Base-by-base conservation (phyloP, 2,329 filamentous ascomycete species). In the Hypoxylon sp. region DNA sequence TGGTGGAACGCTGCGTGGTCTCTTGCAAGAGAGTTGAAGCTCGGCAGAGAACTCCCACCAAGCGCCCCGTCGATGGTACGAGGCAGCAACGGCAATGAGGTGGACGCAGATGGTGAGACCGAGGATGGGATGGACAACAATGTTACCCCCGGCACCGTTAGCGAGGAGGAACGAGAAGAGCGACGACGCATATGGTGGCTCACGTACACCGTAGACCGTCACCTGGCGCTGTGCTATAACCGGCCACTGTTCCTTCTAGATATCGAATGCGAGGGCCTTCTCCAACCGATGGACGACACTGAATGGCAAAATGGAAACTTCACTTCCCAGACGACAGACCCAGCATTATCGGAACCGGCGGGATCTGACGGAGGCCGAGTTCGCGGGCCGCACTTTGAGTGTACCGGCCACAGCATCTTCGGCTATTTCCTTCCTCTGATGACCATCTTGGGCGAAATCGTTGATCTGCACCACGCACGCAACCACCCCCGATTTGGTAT, bases 1-100 rank as follows among this genome's bases (percentile, higher is more conserved):
- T 97, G 93, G 93, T 97, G 93, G 93, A 96, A 95, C 69, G 90
- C 91, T 1, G 93, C 93, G 3, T 97, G 92, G 92, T 92, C 92
- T 31, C 80, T 97, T 50, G 92, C 92, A 9, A 84, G 92, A 65
- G 92, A 97, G 74, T 79, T 97, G 52, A 94, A 94, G 75, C 82
- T 97, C 4, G 91, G 92, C 35, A 86, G 91, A 55, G 93, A 97
- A 75, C 78, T 96, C 31, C 90, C 91, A 1, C 81, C 83, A 0
- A 88, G 86, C 70, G 68, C 77, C 69, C 64, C 77, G 64, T 62
- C 80, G 45, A 66, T 76, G 70, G 66, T 67, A 21, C 72, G 70
- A 42, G 67, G 64, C 31, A 66, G 73, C 21, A 76, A 78, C 13
- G 76, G 76, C 23, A 75, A 66, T 67, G 79, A 76, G 2, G 65